These are phyloP conservation scores for Pseudogymnoascus sp. DNA, from an alignment of 2,329 filamentous ascomycete genomes.

Conservation along the genomic window DNA sequence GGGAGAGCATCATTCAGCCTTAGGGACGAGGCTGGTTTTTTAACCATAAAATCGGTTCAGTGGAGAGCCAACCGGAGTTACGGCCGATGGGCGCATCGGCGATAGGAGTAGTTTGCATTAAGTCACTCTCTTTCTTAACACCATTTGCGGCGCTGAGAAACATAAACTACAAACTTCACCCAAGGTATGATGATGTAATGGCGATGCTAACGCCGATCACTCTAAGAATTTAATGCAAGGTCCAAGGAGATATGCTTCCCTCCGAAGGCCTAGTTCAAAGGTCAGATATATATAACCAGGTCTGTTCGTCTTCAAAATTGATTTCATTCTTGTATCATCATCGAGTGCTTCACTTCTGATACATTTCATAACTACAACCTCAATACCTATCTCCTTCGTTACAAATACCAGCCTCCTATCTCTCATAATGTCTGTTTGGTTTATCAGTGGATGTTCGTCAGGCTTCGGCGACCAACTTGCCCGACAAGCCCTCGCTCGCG, in stretches of 20 bases:
- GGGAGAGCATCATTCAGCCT: not conserved
- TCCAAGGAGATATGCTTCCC: constrained; percentile 1
- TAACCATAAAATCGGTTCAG: not conserved
- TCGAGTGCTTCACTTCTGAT: not conserved
- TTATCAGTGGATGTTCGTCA: constrained; percentile 41
- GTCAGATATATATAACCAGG: not conserved
- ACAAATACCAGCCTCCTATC: not conserved
- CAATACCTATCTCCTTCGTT: not conserved
- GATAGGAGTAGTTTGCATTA: not conserved
- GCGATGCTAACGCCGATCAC: not conserved
- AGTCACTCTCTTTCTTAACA: not conserved
- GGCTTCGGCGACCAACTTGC: constrained; percentile 40
- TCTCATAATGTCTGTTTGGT: constrained; percentile 30
- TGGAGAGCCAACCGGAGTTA: not conserved
- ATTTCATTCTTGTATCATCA: not conserved
- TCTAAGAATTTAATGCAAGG: not conserved
- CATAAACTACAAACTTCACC: not conserved
- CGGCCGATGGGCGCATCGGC: not conserved
- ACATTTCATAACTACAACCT: not conserved
- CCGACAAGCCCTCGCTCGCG: constrained; percentile 34
- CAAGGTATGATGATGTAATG: not conserved
- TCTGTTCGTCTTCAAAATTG: not conserved
- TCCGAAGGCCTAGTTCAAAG: not conserved
- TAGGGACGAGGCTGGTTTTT: not conserved
- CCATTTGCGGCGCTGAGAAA: not conserved